Conservation (phyloP, 1,284 basidiomycete genomes). For the Microbotryum lychnidis-dioicae region DNA sequence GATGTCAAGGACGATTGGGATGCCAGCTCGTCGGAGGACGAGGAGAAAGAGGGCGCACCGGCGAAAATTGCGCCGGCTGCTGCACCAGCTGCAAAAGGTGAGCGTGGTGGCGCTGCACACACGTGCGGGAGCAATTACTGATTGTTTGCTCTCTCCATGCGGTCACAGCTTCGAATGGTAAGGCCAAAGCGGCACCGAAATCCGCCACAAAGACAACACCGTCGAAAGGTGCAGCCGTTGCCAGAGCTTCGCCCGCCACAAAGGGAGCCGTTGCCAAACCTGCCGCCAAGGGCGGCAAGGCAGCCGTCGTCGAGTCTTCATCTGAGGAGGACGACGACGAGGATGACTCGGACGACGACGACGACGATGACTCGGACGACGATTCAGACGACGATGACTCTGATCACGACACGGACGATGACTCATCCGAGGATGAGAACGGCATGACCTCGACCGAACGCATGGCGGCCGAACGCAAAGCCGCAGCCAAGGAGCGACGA, state of each 20-base stretch:
- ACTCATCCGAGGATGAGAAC: constrained; percentile 37
- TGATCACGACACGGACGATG: constrained; percentile 47
- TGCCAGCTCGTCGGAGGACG: constrained; percentile 51
- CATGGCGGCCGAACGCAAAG: constrained; percentile 67
- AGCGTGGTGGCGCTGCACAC: not conserved
- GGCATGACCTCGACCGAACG: constrained; percentile 43
- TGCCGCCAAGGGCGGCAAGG: constrained; percentile 11
- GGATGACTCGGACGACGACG: constrained; percentile 45
- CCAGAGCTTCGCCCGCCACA: constrained; percentile 7
- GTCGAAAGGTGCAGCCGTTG: constrained; percentile 13
- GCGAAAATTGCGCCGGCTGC: constrained; percentile 15
- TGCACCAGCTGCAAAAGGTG: constrained; percentile 18
- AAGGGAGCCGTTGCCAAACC: constrained; percentile 8
- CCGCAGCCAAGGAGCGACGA: constrained; percentile 70
- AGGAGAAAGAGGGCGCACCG: constrained; percentile 40
- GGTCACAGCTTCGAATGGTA: constrained; percentile 9
- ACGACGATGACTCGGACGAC: constrained; percentile 48
- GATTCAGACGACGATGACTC: constrained; percentile 50
- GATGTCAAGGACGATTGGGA: constrained; percentile 79
- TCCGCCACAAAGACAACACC: constrained; percentile 34
- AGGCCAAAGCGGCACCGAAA: constrained; percentile 9
- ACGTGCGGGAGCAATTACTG: not conserved
- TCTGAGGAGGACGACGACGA: constrained; percentile 42
- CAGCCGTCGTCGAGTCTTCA: constrained; percentile 27
- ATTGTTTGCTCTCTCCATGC: not conserved